Conservation (phyloP, 345 rosid genomes). For the Cardamine resedifolia region DNA sequence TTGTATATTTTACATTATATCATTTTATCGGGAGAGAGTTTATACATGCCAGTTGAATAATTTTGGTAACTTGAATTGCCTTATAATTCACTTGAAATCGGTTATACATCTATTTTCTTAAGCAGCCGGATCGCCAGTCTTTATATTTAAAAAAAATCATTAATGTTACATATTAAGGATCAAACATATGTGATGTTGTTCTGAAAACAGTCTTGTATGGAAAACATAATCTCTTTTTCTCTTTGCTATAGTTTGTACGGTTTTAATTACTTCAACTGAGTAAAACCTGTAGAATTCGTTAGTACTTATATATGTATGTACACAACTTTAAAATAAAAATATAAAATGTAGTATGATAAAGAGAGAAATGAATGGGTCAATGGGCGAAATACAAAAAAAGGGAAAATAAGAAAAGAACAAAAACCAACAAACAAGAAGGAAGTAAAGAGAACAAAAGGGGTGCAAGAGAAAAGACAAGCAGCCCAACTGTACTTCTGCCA, state of each 20-base stretch:
- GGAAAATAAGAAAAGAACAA: conserved; percentile 19
- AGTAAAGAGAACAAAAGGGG: conserved; percentile 30
- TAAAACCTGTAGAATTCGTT: neutral
- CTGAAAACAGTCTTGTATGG: neutral
- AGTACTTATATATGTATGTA: no score
- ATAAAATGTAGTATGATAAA: neutral
- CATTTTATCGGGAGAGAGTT: neutral
- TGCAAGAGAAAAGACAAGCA: conserved; percentile 31
- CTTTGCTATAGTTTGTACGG: neutral
- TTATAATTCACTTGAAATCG: neutral
- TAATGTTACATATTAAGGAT: neutral
- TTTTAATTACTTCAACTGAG: neutral
- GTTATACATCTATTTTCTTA: neutral
- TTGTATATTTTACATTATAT: neutral
- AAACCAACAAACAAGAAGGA: conserved; percentile 37
- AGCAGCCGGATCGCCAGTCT: neutral
- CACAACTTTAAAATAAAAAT: neutral
- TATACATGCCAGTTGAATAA: neutral
- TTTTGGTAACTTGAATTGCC: neutral
- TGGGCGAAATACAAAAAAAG: neutral
- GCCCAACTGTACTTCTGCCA: conserved; percentile 35
- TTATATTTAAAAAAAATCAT: neutral
- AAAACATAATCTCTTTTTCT: neutral
- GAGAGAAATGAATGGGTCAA: conserved; percentile 11
- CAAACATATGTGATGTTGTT: neutral